Evolutionary conservation across 1,139 yeast species (phyloP).

Genomic region (Zygotorulaspora mrakii): DNA sequence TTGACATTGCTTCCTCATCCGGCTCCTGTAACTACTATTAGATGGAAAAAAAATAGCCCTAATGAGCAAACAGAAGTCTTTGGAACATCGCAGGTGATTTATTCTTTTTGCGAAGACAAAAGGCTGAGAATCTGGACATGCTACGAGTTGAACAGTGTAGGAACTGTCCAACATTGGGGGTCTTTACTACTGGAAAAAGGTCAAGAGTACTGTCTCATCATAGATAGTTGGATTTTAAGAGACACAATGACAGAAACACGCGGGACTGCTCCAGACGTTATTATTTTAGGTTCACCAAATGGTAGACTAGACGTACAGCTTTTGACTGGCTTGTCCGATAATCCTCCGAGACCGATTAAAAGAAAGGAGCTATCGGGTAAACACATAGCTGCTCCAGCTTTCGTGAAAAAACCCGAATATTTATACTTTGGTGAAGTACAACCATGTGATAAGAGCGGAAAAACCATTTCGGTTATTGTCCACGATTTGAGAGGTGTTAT

Average conservation of each 20-base stretch:
- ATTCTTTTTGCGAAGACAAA: constrained; percentile 56
- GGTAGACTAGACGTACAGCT: constrained; percentile 49
- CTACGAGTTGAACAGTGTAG: constrained; percentile 56
- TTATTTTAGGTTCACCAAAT: constrained; percentile 46
- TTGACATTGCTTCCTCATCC: constrained; percentile 66
- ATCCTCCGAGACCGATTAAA: constrained; percentile 44
- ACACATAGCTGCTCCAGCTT: constrained; percentile 27
- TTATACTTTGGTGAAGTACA: constrained; percentile 38
- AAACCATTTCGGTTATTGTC: constrained; percentile 43
- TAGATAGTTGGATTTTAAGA: constrained; percentile 55
- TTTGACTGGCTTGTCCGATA: constrained; percentile 49
- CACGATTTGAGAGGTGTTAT: constrained; percentile 53
- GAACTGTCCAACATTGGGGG: constrained; percentile 60
- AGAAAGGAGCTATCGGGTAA: constrained; percentile 28
- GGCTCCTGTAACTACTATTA: constrained; percentile 48
- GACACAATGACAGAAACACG: constrained; percentile 38
- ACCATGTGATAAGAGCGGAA: constrained; percentile 26
- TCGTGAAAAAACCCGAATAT: constrained; percentile 35
- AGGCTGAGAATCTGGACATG: constrained; percentile 70
- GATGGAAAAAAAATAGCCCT: constrained; percentile 46
- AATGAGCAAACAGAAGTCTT: constrained; percentile 22
- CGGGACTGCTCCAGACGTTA: constrained; percentile 48
- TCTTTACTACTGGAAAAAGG: constrained; percentile 44
- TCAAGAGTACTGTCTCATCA: constrained; percentile 45
- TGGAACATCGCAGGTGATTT: constrained; percentile 44